A percentile compares a stretch with the other conserved stretches of the same genome.
Evolutionary conservation across 345 rosid species (phyloP).

Genomic region (Eucalyptus fibrosa): DNA sequence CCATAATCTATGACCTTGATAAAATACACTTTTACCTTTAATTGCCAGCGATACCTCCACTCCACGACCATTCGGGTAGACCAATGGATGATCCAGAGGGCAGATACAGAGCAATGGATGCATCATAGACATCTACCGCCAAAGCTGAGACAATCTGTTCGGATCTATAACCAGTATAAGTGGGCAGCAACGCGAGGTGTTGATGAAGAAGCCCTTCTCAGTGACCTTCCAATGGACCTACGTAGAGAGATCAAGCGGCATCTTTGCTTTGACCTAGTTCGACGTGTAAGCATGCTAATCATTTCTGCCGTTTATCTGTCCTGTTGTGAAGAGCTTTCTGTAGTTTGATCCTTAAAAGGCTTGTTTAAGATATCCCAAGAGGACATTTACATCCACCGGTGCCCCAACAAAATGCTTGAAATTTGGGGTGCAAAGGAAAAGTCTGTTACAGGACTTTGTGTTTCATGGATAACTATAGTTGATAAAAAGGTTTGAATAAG

Average conservation of each 20-base stretch:
- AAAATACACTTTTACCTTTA: not conserved
- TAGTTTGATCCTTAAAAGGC: not conserved
- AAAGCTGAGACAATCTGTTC: not conserved
- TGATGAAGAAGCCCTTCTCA: slow-evolving; percentile 6
- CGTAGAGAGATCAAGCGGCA: slow-evolving; percentile 3
- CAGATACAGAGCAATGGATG: slow-evolving; percentile 12
- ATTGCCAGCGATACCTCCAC: not conserved
- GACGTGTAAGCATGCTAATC: not conserved
- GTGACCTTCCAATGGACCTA: not conserved
- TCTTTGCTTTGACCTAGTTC: slow-evolving; percentile 2
- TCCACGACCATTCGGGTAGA: not conserved
- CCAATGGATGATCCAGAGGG: slow-evolving; percentile 6
- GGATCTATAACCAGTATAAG: slow-evolving; percentile 4
- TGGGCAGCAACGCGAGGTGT: slow-evolving; percentile 13
- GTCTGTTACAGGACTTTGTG: not conserved
- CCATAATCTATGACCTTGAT: not conserved
- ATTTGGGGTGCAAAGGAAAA: not conserved
- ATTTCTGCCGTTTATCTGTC: not conserved
- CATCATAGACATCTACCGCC: slow-evolving; percentile 10
- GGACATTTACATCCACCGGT: not conserved
- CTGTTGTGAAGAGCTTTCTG: not conserved
- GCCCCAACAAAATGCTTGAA: not conserved
- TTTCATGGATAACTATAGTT: not conserved
- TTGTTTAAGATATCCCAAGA: not conserved
- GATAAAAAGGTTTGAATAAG: not conserved